phyloP scores from a whole-genome alignment of 345 rosid species.

The Reutealis trisperma region DNA sequence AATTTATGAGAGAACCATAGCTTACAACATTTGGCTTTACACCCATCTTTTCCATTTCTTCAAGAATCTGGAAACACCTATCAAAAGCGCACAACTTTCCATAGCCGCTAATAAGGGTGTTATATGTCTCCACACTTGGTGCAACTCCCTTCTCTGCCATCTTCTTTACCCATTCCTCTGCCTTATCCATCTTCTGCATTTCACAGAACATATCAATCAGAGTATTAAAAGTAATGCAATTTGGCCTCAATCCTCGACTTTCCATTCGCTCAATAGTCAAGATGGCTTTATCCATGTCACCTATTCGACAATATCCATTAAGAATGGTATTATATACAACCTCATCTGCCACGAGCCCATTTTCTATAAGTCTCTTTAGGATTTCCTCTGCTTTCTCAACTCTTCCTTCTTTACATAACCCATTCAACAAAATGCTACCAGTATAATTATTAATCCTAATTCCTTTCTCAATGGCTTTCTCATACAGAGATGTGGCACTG shows the following conservation, averaged over 20 bases:
- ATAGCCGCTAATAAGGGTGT: slow-evolving; percentile 68
- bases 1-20: slow-evolving; percentile 71
- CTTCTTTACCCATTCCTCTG: slow-evolving; percentile 57
- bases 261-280: slow-evolving; percentile 57
- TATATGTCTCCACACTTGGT: slow-evolving; percentile 61
- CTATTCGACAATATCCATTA: slow-evolving; percentile 61
- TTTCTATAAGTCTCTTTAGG: slow-evolving; percentile 44
- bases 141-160: slow-evolving; percentile 63
- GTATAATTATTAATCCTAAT: slow-evolving; percentile 53
- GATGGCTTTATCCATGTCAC: slow-evolving; percentile 52
- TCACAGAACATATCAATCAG: slow-evolving; percentile 60
- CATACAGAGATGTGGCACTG: slow-evolving; percentile 51
- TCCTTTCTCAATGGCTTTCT: slow-evolving; percentile 41
- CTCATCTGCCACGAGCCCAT: slow-evolving; percentile 52
- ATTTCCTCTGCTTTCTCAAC: slow-evolving; percentile 65
- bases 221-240: slow-evolving; percentile 57
- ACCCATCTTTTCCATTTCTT: slow-evolving; percentile 70
- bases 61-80: slow-evolving; percentile 66
- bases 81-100: slow-evolving; percentile 57
- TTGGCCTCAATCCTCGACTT: slow-evolving; percentile 53
- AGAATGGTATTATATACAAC: slow-evolving; percentile 62
- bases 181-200: slow-evolving; percentile 57
- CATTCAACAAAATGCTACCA: slow-evolving; percentile 58
- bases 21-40: slow-evolving; percentile 63
- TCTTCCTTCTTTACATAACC: slow-evolving; percentile 61